Evolutionary conservation across 2,329 filamentous ascomycete species (phyloP), one percentile per base, ranked within the genome.

Genomic region (Nemania sp.): DNA sequence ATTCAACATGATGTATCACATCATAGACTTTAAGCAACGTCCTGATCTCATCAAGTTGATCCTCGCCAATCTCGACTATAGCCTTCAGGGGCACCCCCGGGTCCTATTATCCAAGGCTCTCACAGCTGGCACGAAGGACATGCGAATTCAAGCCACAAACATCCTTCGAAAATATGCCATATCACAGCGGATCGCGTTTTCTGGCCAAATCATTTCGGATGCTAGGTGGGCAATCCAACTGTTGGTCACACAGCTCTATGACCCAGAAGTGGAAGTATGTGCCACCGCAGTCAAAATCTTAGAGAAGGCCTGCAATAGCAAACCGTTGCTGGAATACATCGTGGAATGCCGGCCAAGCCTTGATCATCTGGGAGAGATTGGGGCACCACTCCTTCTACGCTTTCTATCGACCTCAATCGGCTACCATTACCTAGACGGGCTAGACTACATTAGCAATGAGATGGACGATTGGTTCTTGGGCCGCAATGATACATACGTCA

Each of bases 391-490:
- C 20, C 83, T 99, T 4, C 80, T 99, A 53, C 89, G 95, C 42
- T 99, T 99, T 75, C 76, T 99, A 55, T 97, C 93, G 0, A 98
- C 94, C 0, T 97, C 93, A 2, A 94, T 97, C 59, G 95, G 95
- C 51, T 99, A 99, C 72, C 93, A 98, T 75, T 99, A 99, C 75
- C 83, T 99, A 5, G 92, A 98, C 72, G 95, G 93, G 0, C 81
- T 99, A 45, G 96, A 99, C 78, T 99, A 99, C 73, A 99, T 99
- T 75, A 97, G 93, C 63, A 95, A 96, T 73, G 96, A 99, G 75
- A 99, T 99, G 95, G 95, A 99, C 68, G 96, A 99, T 77, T 99
- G 95, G 95, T 99, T 98, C 72, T 82, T 99, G 32, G 95, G 95
- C 13, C 88, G 95, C 46, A 99, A 99, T 72, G 94, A 99, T 74